A percentile compares a stretch with the other conserved stretches of the same genome.
Conservation (phyloP, 2,329 filamentous ascomycete genomes). For the Metarhizium rileyi region DNA sequence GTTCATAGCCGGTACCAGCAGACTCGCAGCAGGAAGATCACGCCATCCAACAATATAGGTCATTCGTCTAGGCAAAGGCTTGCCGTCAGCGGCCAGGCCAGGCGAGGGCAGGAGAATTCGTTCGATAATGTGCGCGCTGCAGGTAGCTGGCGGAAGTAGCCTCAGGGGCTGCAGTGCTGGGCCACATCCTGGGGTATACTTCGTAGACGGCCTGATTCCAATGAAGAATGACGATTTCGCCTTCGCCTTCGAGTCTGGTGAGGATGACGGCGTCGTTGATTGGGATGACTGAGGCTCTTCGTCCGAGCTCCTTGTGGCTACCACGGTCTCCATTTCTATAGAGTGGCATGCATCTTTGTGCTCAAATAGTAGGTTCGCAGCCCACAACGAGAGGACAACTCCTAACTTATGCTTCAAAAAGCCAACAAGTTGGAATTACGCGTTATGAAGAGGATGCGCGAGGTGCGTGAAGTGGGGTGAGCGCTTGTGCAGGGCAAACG, state of each 20-base stretch:
- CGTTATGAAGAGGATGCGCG: no score
- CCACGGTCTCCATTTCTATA: constrained; percentile 1
- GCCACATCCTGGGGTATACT: constrained; percentile 36
- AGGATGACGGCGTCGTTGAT: background rate
- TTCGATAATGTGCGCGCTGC: constrained; percentile 47
- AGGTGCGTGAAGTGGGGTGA: no score
- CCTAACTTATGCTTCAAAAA: background rate
- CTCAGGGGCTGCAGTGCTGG: constrained; percentile 37
- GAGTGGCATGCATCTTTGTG: constrained; percentile 1
- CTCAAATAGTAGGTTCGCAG: background rate
- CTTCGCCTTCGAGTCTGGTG: background rate
- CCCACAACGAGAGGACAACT: background rate
- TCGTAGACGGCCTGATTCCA: constrained; percentile 8
- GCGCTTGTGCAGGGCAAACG: no score
- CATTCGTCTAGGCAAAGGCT: constrained; percentile 31
- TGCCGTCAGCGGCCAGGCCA: constrained; percentile 22
- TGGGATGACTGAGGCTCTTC: background rate
- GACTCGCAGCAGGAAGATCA: constrained; percentile 38
- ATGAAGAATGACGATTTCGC: background rate
- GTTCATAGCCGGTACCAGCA: constrained; percentile 35
- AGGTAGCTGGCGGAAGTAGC: constrained; percentile 39
- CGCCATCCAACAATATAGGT: constrained; percentile 46
- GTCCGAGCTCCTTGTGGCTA: background rate
- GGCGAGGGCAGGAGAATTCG: constrained; percentile 37
- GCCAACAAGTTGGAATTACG: no score